These are phyloP conservation scores for Backusella psychrophila DNA, from an alignment of 192 early-diverging fungal species.

Conservation along the genomic window DNA sequence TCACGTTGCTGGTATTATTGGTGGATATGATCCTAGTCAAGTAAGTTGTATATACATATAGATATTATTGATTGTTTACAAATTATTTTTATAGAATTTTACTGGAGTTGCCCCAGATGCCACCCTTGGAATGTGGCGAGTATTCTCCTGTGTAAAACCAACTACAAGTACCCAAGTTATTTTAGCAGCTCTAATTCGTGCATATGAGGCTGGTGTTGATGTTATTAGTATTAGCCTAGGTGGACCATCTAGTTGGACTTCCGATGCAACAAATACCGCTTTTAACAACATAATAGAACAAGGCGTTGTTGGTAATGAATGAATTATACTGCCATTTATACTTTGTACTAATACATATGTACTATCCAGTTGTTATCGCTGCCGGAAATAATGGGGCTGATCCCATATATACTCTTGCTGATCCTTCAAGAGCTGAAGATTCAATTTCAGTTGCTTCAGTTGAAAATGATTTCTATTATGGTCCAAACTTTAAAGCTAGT, in stretches of 20 bases:
- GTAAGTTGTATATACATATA: constrained; percentile 16
- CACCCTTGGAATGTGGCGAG: constrained; percentile 74
- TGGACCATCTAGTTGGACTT: constrained; percentile 55
- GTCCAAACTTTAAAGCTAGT: constrained; percentile 37
- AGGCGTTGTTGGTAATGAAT: constrained; percentile 43
- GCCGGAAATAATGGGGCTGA: constrained; percentile 63
- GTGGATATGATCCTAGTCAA: constrained; percentile 37
- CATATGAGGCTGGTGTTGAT: constrained; percentile 61
- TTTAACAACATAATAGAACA: constrained; percentile 25
- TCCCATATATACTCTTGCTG: constrained; percentile 51
- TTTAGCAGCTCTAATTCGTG: constrained; percentile 69
- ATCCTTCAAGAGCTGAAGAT: constrained; percentile 49
- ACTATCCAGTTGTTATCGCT: constrained; percentile 46
- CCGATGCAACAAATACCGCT: constrained; percentile 40
- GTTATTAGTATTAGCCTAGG: constrained; percentile 86
- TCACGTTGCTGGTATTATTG: constrained; percentile 63
- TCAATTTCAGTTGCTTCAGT: constrained; percentile 57
- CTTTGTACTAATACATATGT: too few relatives aligned
- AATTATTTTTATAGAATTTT: constrained; percentile 34
- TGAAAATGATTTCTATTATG: constrained; percentile 39
- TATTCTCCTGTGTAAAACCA: constrained; percentile 66
- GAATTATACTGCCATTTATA: too few relatives aligned
- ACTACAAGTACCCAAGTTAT: constrained; percentile 64
- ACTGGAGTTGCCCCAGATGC: constrained; percentile 63
- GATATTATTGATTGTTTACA: neutral